Evolutionary conservation across 495 filamentous ascomycete species (phyloP), one percentile per base, ranked within the genome.

Genomic region (Penicillium verhagenii): DNA sequence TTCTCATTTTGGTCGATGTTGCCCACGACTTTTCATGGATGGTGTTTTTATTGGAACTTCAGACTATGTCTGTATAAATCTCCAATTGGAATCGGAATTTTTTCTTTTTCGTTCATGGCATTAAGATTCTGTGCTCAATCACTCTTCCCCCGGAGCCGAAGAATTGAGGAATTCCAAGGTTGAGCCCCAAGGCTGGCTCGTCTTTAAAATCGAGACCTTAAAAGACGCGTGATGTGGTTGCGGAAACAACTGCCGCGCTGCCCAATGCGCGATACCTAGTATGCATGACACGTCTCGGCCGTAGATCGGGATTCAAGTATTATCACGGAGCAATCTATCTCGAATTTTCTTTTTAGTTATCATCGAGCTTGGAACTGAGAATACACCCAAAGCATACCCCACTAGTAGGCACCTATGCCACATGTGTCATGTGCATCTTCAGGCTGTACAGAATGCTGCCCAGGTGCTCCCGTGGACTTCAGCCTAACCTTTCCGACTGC

Each of bases 301-400:
- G 21, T 47, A 18, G 40, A 38, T 38, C 51, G 51, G 51, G 39
- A 53, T 38, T 42, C 18, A 16, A 25, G 35, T 3, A 39, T 31
- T 1, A 13, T 16, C 8, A 37, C 14, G 37, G 16, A 48, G 45
- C 26, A 29, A 21, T 25, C n/a, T 8, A 37, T 10, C 46, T 51
- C 19, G 20, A 31, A 56, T 51, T 20, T 39, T 20, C 47, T 47
- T 47, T 40, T 50, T 50, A 21, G 2, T n/a, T n/a, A n/a, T n/a
- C n/a, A n/a, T n/a, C n/a, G n/a, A n/a, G n/a, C n/a, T n/a, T n/a
- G n/a, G n/a, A n/a, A n/a, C n/a, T n/a, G n/a, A n/a, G n/a, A n/a
- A n/a, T n/a, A n/a, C n/a, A n/a, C n/a, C n/a, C n/a, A n/a, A n/a
- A n/a, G n/a, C n/a, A n/a, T n/a, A n/a, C n/a, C n/a, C n/a, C n/a